A percentile compares a stretch with the other conserved stretches of the same genome.
Conservation (phyloP, 1,284 basidiomycete species). For the Xanthoconium separans region DNA sequence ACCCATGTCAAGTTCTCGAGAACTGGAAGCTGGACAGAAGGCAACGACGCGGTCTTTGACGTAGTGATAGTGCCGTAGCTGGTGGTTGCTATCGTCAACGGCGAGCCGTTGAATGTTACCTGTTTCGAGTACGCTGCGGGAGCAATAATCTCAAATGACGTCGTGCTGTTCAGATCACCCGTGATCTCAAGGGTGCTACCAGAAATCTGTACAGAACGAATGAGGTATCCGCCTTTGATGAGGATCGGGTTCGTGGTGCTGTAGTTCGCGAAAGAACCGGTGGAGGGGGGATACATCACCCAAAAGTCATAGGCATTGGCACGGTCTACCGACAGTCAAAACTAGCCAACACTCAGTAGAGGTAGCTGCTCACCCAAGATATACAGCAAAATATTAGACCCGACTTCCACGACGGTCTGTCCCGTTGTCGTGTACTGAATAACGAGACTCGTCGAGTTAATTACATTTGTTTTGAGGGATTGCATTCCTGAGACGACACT, state of each 20-base stretch:
- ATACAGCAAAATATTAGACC: constrained; percentile 40
- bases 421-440: constrained; percentile 46
- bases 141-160: constrained; percentile 45
- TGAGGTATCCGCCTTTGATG: constrained; percentile 48
- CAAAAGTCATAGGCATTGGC: constrained; percentile 50
- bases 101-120: constrained; percentile 42
- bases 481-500: constrained; percentile 41
- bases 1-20: constrained; percentile 23
- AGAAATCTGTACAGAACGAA: constrained; percentile 39
- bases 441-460: constrained; percentile 35
- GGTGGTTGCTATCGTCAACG: constrained; percentile 34
- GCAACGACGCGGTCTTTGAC: constrained; percentile 15
- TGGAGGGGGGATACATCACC: constrained; percentile 43
- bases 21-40: constrained; percentile 20
- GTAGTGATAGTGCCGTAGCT: constrained; percentile 36
- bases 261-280: constrained; percentile 37
- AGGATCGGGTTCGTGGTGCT: constrained; percentile 42
- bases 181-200: constrained; percentile 38
- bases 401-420: constrained; percentile 46
- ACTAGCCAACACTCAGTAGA: not conserved
- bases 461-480: constrained; percentile 35
- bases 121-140: constrained; percentile 35
- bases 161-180: constrained; percentile 43
- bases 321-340: constrained; percentile 37
- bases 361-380: constrained; percentile 38